phyloP scores from a whole-genome alignment of 2,329 filamentous ascomycete genomes.

The Claviceps sp. region DNA sequence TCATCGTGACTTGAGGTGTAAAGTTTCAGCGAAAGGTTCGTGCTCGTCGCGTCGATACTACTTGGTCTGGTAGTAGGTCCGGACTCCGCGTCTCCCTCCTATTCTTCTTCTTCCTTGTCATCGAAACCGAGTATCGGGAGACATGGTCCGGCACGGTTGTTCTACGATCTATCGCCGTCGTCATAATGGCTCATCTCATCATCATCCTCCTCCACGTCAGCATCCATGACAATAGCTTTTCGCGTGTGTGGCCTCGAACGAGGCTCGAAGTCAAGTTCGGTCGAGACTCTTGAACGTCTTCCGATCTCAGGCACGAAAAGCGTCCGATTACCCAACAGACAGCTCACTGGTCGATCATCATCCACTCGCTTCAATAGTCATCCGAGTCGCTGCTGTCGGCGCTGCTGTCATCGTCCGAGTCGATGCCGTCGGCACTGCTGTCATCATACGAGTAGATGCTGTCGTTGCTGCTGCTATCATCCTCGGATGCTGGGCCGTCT shows the following conservation, averaged over 20 bases:
- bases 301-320: slow-evolving; percentile 3
- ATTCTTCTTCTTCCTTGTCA: background rate
- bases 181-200: slow-evolving; percentile 14
- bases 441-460: no score
- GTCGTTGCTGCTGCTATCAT: no score
- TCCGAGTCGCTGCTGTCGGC: slow-evolving; percentile 11
- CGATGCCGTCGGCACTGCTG: no score
- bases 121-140: slow-evolving; percentile 2
- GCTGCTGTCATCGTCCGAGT: no score
- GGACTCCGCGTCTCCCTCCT: background rate
- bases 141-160: background rate
- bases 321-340: background rate
- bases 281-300: slow-evolving; percentile 6
- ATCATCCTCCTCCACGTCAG: slow-evolving; percentile 13
- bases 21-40: background rate
- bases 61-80: background rate
- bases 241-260: slow-evolving; percentile 13
- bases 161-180: slow-evolving; percentile 1
- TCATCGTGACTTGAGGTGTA: slow-evolving; percentile 4
- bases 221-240: slow-evolving; percentile 15
- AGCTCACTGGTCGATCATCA: no score
- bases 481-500: no score
- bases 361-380: slow-evolving; percentile 26
- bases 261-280: background rate
- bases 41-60: background rate